Base-by-base conservation (phyloP, 257 asterid species). In the Avicennia marina region DNA sequence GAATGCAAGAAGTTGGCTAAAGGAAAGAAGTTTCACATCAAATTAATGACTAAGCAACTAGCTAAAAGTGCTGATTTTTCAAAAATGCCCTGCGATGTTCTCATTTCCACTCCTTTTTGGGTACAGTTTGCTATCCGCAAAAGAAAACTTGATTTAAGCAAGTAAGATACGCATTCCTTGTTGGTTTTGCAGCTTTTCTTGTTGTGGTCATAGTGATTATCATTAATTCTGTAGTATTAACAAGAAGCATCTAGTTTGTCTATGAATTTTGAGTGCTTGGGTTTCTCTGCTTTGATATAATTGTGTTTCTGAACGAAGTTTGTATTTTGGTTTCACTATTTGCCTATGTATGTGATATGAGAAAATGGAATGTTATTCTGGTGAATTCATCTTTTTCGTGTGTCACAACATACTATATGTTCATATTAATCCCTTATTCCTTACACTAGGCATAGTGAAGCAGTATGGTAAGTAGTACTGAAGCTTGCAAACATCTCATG, bases 141-240 rank as follows among this genome's bases (percentile, higher is more conserved):
- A 64, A 79, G 86, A 73, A 90, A 90, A 64, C 98, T 90, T 58
- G 94, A 90, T 81, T 70, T 90, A 53, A 86, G 95, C 84, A 82
- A 87, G 97, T 89, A 73, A 70, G 91, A 62, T 58, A 24, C 57
- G 29, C 51, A 57, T 8, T 58, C 68, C 39, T 34, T 20, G 7
- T 5, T 54, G 38, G 22, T 52, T 61, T 40, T 24, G 46, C 15
- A 3, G 29, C 16, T 25, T 55, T 33, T 11, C 58, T 29, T 53
- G 26, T 44, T 25, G 53, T 26, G 49, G 55, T 65, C 26, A 44
- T 39, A 6, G n/a, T n/a, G 27, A 15, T 12, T 60, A 41, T 50
- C 63, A 13, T 25, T 42, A 16, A n/a, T 18, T 18, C 13, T 32
- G 24, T 13, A 20, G 25, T 34, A 11, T 38, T 20, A 26, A 17